Percentiles rank a stretch among this genome's conserved stretches.
Evolutionary conservation across 2,329 filamentous ascomycete species (phyloP).

Genomic region (Lasiodiplodia sp.): DNA sequence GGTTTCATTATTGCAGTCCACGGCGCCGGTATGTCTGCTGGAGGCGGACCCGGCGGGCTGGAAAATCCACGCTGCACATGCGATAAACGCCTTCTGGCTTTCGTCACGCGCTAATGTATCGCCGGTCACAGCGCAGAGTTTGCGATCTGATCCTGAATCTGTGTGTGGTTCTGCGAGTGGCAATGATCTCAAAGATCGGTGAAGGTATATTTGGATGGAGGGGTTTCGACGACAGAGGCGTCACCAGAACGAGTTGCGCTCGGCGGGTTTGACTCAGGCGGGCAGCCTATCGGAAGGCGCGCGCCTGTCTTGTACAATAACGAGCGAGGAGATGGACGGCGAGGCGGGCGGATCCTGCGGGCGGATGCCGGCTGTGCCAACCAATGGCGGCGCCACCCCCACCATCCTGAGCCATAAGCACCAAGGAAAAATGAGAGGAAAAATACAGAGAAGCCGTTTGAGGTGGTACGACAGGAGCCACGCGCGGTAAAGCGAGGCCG

Average conservation of each 20-base stretch:
- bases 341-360: conserved; percentile 14
- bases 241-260: neutral
- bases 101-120: conserved; percentile 23
- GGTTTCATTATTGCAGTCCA: too few relatives aligned
- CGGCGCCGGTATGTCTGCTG: neutral
- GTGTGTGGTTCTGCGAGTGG: conserved; percentile 6
- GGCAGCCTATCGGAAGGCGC: conserved; percentile 4
- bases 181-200: conserved; percentile 13
- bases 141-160: conserved; percentile 6
- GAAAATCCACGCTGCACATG: neutral
- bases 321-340: neutral
- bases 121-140: conserved; percentile 5
- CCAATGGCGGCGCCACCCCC: conserved; percentile 20
- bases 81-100: conserved; percentile 7
- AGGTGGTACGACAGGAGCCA: conserved; percentile 21
- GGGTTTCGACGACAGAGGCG: neutral
- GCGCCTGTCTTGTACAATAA: neutral
- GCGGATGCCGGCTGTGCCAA: conserved; percentile 7
- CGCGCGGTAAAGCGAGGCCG: conserved; percentile 4
- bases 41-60: neutral
- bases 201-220: conserved; percentile 1
- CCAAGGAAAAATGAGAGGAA: neutral
- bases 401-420: conserved; percentile 14
- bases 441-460: neutral
- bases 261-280: neutral